Percentiles rank a stretch among this genome's conserved stretches.
These are phyloP conservation scores for Ganoderma meredithae DNA, from an alignment of 1,284 basidiomycete genomes.

Conservation along the genomic window DNA sequence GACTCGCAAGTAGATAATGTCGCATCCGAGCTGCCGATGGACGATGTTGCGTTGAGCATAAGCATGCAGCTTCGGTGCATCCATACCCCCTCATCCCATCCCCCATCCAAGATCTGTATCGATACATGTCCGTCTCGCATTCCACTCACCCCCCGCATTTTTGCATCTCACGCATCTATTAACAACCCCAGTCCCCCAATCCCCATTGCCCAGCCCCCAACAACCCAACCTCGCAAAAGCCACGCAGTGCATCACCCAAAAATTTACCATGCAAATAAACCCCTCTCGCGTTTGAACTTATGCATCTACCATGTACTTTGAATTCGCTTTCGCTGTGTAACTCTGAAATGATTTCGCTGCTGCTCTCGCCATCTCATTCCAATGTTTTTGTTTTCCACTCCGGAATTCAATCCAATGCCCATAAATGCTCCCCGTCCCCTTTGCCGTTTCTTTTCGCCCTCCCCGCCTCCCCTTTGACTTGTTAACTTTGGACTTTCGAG, in stretches of 20 bases:
- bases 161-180: constrained; percentile 20
- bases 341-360: constrained; percentile 33
- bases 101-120: constrained; percentile 25
- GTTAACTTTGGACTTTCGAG: not conserved
- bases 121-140: constrained; percentile 29
- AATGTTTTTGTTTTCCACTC: not conserved
- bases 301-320: constrained; percentile 37
- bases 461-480: not conserved
- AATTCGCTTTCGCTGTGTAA: constrained; percentile 34
- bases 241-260: not conserved
- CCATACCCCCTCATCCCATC: constrained; percentile 19
- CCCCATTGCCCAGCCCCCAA: too few species aligned
- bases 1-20: not conserved
- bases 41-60: constrained; percentile 25
- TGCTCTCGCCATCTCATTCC: constrained; percentile 10
- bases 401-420: not conserved
- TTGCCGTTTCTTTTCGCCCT: not conserved
- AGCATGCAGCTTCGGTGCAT: constrained; percentile 17
- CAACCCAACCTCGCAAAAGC: too few species aligned
- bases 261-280: not conserved
- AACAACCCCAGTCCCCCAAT: not conserved
- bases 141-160: constrained; percentile 15
- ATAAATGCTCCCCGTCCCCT: not conserved
- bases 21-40: constrained; percentile 12
- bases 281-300: constrained; percentile 32